A percentile compares a stretch with the other conserved stretches of the same genome.
Evolutionary conservation across 2,329 filamentous ascomycete genomes (phyloP).

Genomic region (Polytolypa hystricis): DNA sequence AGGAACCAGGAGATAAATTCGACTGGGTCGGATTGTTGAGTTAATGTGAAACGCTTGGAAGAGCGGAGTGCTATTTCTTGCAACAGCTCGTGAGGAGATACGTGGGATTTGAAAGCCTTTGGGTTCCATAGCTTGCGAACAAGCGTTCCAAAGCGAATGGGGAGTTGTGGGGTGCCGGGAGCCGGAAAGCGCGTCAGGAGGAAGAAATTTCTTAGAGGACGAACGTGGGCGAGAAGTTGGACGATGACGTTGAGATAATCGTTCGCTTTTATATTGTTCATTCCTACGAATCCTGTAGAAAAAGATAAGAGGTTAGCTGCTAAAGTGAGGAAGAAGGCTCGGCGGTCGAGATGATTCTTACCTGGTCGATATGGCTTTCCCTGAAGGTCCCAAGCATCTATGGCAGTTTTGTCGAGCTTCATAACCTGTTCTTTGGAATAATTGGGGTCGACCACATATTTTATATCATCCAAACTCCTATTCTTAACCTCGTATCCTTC

Average conservation of each 20-base stretch:
- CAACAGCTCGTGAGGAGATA: slow-evolving; percentile 91
- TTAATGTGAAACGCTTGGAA: slow-evolving; percentile 85
- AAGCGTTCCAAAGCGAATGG: slow-evolving; percentile 76
- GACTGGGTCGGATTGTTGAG: slow-evolving; percentile 83
- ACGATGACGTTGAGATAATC: slow-evolving; percentile 96
- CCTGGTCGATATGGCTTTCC: slow-evolving; percentile 79
- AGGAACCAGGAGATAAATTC: slow-evolving; percentile 97
- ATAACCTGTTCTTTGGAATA: slow-evolving; percentile 72
- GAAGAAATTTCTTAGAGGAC: slow-evolving; percentile 81
- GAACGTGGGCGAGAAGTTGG: slow-evolving; percentile 81
- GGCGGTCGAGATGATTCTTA: slow-evolving; percentile 15
- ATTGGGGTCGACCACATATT: slow-evolving; percentile 87
- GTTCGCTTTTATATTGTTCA: slow-evolving; percentile 99
- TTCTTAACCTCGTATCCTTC: slow-evolving; percentile 96
- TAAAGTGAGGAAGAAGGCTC: not conserved
- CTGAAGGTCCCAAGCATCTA: slow-evolving; percentile 59
- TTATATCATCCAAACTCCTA: slow-evolving; percentile 93
- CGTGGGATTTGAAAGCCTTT: slow-evolving; percentile 88
- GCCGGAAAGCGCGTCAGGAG: slow-evolving; percentile 68
- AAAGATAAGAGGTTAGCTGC: slow-evolving; percentile 4
- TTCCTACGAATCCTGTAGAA: slow-evolving; percentile 65
- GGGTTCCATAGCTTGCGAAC: slow-evolving; percentile 98
- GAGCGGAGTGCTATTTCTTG: slow-evolving; percentile 87
- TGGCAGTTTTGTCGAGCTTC: slow-evolving; percentile 57
- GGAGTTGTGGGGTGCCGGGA: slow-evolving; percentile 60